Evolutionary conservation across 139 green algal genomes (phyloP), one percentile per base, ranked within the genome.

Genomic region (Yamagishiella unicocca): DNA sequence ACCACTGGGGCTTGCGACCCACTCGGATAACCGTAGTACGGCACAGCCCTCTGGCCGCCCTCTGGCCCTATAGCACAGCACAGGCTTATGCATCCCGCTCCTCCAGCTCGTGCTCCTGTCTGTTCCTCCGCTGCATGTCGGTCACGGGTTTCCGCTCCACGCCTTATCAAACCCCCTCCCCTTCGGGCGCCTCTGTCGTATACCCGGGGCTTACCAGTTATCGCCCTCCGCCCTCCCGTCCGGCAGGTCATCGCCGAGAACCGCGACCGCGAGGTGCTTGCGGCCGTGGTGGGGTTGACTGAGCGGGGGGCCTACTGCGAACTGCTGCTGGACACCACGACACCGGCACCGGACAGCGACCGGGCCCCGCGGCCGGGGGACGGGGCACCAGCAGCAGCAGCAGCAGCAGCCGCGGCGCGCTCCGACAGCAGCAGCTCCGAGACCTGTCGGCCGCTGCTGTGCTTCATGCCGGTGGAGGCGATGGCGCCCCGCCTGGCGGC

Each of bases 271-370:
- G 0, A 8, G 40, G 77, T 84, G 38, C 25, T 27, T 5, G 25
- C 58, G 0, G 27, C 27, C 24, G 55, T 84, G 55, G 25, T 73
- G 27, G 38, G 6, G 17, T 17, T 84, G 4, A 73, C 38, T 7
- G 31, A 25, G 19, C 38, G 27, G 14, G 77, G 77, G 2, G 35
- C 62, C n/a, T 73, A 72, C 38, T 84, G 77, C 77, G 55, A 73
- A 27, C 25, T 84, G 58, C 27, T 12, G n/a, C 22, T 68, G 50
- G 45, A 72, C 40, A 54, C 7, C 1, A 53, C 70, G 40, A 6
- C 50, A 50, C 21, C n/a, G 5, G 46, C 46, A 2, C 1, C 10
- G 1, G 53, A 29, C 25, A 8, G 17, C n/a, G 21, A 37, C n/a
- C 0, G 7, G 12, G 19, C 46, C n/a, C 12, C n/a, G 5, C 21